Conservation (phyloP, 208 protist species). For the Acanthamoeba royreba region DNA sequence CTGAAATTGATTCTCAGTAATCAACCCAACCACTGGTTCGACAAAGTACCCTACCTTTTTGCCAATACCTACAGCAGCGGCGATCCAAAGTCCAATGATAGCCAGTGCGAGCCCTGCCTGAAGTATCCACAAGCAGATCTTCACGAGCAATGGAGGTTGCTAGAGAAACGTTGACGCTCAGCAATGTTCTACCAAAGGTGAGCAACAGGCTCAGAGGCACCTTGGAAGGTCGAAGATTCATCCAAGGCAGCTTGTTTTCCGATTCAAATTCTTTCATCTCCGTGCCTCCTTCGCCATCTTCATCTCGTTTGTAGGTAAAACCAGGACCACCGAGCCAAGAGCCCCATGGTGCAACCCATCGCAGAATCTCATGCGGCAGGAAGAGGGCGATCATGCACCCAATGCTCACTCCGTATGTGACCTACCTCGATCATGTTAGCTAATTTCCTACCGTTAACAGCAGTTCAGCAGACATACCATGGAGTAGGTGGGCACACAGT, state of each 20-base stretch:
- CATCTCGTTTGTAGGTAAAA: background rate
- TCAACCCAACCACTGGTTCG: too few species aligned
- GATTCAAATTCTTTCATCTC: background rate
- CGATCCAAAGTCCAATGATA: conserved; percentile 26
- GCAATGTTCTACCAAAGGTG: background rate
- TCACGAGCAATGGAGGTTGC: background rate
- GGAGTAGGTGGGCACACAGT: conserved; percentile 7
- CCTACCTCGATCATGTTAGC: background rate
- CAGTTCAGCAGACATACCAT: background rate
- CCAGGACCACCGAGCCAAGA: background rate
- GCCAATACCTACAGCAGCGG: background rate
- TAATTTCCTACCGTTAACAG: background rate
- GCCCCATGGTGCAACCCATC: conserved; percentile 13
- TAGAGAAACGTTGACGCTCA: background rate
- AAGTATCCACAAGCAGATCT: background rate
- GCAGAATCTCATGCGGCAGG: background rate
- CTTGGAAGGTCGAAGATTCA: background rate
- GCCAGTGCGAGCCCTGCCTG: background rate
- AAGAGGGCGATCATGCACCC: conserved; percentile 2
- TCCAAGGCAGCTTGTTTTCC: conserved; percentile 32
- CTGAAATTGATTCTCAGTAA: background rate
- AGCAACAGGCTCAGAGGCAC: background rate
- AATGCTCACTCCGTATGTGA: conserved; percentile 15
- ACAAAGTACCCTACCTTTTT: background rate
- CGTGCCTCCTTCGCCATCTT: background rate